Base-by-base conservation (phyloP, 2,329 filamentous ascomycete species). In the Sporothrix pallida region DNA sequence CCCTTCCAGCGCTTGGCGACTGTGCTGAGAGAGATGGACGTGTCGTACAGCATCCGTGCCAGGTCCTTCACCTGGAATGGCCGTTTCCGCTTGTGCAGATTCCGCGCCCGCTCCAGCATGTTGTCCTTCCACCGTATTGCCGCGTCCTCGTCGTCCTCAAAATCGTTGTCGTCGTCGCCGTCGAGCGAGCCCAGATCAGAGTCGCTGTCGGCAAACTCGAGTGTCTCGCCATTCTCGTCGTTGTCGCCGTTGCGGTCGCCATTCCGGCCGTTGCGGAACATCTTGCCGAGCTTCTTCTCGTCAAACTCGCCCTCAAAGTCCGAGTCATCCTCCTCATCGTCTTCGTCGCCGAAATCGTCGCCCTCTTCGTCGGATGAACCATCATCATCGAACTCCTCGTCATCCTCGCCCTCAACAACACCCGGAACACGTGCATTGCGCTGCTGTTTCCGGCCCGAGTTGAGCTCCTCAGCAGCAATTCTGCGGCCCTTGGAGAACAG, bases 171-270 rank as follows among this genome's bases (percentile, higher is more conserved):
- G n/a, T 89, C 87, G 0, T 85, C 83, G 5, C 83, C 84, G 2
- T 93, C 97, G 76, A 98, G 83, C 3, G 95, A 97, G 7, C 96
- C 96, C 4, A 99, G 87, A 80, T 99, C 97, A 0, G 96, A 99
- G 81, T 99, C 97, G 79, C 94, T 97, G 79, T 99, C 96, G 15
- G 96, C 96, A 84, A 98, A 99, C 1, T 91, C 93, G 73, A 98
- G 79, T 72, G 97, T 93, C 46, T 90, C 93, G 31, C 90, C 88
- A 37, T 97, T 93, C 44, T 90, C 93, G 37, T 89, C 88, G 31
- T 90, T 88, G 12, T 85, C 85, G 26, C 80, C 75, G 52, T 87
- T 84, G 71, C 85, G 84, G 48, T 88, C 87, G 17, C 81, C 79
- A 7, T 85, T 82, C 20, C 52, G 52, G 7, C 31, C 31, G 73